Evolutionary conservation across 1,139 yeast species (phyloP).

Genomic region (Saccharomyces hybrid): DNA sequence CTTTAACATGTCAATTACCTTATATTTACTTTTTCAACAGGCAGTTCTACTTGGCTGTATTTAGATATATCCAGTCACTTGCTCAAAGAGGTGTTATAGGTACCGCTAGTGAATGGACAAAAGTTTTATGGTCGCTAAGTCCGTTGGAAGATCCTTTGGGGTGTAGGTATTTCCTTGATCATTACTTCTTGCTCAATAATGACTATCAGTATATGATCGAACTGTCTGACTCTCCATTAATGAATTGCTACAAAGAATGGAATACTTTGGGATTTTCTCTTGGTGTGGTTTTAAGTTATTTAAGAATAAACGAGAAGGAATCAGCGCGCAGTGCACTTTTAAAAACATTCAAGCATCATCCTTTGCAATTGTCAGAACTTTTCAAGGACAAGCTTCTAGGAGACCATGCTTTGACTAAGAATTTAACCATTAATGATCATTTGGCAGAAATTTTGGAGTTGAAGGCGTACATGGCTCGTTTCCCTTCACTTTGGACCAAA

Average conservation of each 20-base stretch:
- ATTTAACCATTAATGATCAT: conserved; percentile 21
- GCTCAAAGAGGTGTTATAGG: conserved; percentile 71
- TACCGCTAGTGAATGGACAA: conserved; percentile 73
- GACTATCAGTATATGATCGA: conserved; percentile 57
- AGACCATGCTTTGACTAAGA: conserved; percentile 8
- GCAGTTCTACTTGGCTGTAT: conserved; percentile 65
- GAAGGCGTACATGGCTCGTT: conserved; percentile 26
- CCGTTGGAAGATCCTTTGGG: conserved; percentile 85
- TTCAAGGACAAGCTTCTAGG: conserved; percentile 25
- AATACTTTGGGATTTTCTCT: conserved; percentile 66
- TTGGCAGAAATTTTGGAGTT: conserved; percentile 23
- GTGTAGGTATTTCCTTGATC: conserved; percentile 74
- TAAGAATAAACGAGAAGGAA: conserved; percentile 34
- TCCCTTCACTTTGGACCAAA: conserved; percentile 21
- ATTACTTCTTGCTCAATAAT: conserved; percentile 61
- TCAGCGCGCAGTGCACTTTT: conserved; percentile 44
- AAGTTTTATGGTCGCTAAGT: conserved; percentile 56
- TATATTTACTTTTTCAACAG: conserved; percentile 69
- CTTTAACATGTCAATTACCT: conserved; percentile 63
- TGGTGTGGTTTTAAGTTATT: conserved; percentile 57
- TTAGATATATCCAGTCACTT: conserved; percentile 61
- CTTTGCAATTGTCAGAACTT: conserved; percentile 39
- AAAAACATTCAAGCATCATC: conserved; percentile 49
- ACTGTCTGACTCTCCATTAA: conserved; percentile 47
- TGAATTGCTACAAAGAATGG: conserved; percentile 56